Evolutionary conservation across 208 protist species (phyloP), one percentile per base, ranked within the genome.

Genomic region (Crithidia bombi): DNA sequence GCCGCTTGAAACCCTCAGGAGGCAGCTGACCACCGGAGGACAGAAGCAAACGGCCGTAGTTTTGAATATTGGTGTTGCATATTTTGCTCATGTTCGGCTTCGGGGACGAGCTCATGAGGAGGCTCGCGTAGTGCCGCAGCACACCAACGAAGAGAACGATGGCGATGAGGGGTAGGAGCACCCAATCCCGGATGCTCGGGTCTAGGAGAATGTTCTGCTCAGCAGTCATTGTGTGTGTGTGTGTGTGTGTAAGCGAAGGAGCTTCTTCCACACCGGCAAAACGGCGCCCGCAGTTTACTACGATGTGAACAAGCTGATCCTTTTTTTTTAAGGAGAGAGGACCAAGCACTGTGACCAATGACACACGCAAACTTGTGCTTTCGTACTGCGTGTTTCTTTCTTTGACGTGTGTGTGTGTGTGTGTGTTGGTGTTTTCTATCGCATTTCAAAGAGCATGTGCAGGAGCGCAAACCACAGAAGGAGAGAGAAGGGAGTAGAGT

Each of bases 131-230:
- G 81, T 98, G 89, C 21, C 95, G 81, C 52, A 98, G 77, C 28
- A 98, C 83, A 23, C 89, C 89, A 43, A 98, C 75, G 21, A 98
- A 86, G 46, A 99, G 87, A 44, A 98, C 95, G 55, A 98, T 92
- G 51, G 92, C 72, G 38, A 98, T 81, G 68, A 99, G 95, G 30
- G 97, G 97, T 36, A 99, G 82, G 12, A 99, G 81, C 72, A 98
- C 97, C 97, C 97, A 99, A 70, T 97, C 91, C 43, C 95, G 81
- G 59, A 99, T 99, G 35, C 73, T 86, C 19, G 91, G 83, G 75
- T 99, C 97, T 52, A 99, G 71, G 17, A 98, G 65, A 67, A 97
- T 95, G 54, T 87, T 91, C 66, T 92, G 85, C 36, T 75, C 52
- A 15, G 70, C 70, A 43, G 70, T 57, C 85, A 90, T 92, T 39